Conservation (phyloP, 164 flowering plant species). For the Akebia trifoliata region DNA sequence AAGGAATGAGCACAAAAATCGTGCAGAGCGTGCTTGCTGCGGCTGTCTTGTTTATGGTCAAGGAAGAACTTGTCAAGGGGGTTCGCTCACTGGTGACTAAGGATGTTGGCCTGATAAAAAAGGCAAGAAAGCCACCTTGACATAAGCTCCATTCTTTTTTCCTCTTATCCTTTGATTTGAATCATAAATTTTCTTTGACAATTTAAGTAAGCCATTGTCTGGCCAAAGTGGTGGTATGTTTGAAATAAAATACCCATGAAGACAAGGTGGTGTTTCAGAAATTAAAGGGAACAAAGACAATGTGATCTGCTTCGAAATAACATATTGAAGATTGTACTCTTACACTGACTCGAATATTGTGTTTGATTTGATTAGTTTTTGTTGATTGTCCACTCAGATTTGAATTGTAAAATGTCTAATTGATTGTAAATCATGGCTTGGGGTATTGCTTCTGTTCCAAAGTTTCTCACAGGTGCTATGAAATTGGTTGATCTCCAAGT, state of each 20-base stretch:
- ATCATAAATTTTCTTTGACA: neutral
- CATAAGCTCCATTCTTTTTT: neutral
- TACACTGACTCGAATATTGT: too few relatives aligned
- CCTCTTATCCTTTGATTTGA: neutral
- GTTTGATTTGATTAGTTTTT: neutral
- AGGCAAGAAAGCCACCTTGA: conserved; percentile 30
- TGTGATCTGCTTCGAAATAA: neutral
- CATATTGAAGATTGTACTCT: too few relatives aligned
- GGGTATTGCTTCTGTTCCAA: too few relatives aligned
- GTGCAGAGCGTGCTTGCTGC: conserved; percentile 95
- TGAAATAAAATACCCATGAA: conserved; percentile 7
- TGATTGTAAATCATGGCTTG: too few relatives aligned
- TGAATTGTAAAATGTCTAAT: too few relatives aligned
- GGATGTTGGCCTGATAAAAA: conserved; percentile 20
- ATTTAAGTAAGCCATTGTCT: conserved; percentile 9
- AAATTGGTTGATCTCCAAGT: too few relatives aligned
- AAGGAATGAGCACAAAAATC: conserved; percentile 90
- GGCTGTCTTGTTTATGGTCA: conserved; percentile 81
- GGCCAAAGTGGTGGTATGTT: conserved; percentile 10
- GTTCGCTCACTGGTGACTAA: conserved; percentile 41
- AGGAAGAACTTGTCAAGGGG: conserved; percentile 81
- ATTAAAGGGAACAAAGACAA: neutral
- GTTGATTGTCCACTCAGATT: too few relatives aligned
- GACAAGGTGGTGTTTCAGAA: neutral
- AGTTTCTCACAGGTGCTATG: too few relatives aligned